Evolutionary conservation across 306 rosid genomes (phyloP), one percentile per base, ranked within the genome.

Genomic region (Vachellia collinsii): DNA sequence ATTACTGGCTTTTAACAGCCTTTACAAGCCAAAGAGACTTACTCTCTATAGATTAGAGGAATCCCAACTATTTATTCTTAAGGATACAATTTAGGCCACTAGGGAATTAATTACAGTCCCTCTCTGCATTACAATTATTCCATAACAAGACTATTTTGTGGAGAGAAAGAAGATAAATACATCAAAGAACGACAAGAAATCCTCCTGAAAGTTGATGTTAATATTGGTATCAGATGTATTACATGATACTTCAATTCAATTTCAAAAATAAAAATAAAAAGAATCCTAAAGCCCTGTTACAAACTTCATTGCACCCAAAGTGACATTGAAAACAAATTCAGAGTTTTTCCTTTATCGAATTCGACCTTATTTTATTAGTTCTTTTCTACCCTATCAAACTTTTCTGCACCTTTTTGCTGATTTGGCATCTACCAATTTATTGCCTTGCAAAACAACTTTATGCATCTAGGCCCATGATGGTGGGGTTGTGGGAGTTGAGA

Each of bases 401-500:
- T 74, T 53, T 62, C 5, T 75, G 76, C 56, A 29, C 72, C 38
- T 81, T 34, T 51, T 37, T 61, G 14, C 71, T 20, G 54, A 77
- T 72, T 79, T 70, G 8, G 23, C 70, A 53, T 36, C 17, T 82
- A 46, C 25, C 8, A 17, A 72, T 72, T 72, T 79, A 17, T 80
- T 88, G 85, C 69, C 73, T 72, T 71, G 74, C 72, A 48, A 46
- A 53, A 53, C 79, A 74, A 71, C 77, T 53, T 75, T 81, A 76
- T 85, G 76, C 70, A 70, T 90, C 61, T 79, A 96, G 99, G 75
- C 75, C 50, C 75, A 70, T 80, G 99, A 96, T 83, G 99, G 98
- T 51, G 99, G 99, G 73, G 97, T 96, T 86, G 97, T 96, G 65
- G 99, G 93, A 86, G 93, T 92, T 80, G 99, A 96, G 86, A 94